Base-by-base conservation (phyloP, 2,329 filamentous ascomycete species). In the Penicillium sp. region DNA sequence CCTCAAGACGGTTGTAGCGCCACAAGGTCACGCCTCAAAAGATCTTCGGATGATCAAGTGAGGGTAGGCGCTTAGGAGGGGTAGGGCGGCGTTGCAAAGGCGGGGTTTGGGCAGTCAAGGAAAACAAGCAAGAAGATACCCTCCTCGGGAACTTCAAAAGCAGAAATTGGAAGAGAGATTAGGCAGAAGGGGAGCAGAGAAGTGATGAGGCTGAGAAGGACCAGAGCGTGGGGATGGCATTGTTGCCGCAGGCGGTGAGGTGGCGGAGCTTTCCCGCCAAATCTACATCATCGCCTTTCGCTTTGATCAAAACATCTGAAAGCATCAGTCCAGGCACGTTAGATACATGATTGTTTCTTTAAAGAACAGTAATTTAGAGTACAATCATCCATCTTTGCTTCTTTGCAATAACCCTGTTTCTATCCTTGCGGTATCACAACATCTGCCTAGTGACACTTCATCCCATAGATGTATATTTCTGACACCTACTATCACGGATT, bases 241-340 rank as follows among this genome's bases (percentile, higher is more conserved):
- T 44, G 46, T 59, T 58, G 45, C 19, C 49, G 60, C 42, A 60
- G 57, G 61, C 61, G 61, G 61, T 63, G 47, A 58, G 45, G 21
- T 43, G 49, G 40, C 43, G 53, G 51, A 48, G 53, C 48, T 47
- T 40, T 35, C 45, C 45, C 45, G 37, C 37, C 41, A 45, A 45
- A 41, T 35, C 45, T 38, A 53, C 51, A 51, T 53, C 51, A 53
- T 53, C 48, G 43, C 29, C 34, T 38, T 35, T 22, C 43, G 22
- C 21, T 37, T 41, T 28, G 43, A 37, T 39, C 39, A 38, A 40
- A 29, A n/a, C 26, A 3, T 19, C 17, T 19, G 17, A 19, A 19
- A 19, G 17, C 17, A 19, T 19, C 17, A 45, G 3, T 21, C 9
- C 12, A 5, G 15, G 22, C 19, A 22, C 4, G 8, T 9, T n/a